These are phyloP conservation scores for Cylindrotheca fusiformis DNA, from an alignment of 108 stramenopile species.

Conservation along the genomic window DNA sequence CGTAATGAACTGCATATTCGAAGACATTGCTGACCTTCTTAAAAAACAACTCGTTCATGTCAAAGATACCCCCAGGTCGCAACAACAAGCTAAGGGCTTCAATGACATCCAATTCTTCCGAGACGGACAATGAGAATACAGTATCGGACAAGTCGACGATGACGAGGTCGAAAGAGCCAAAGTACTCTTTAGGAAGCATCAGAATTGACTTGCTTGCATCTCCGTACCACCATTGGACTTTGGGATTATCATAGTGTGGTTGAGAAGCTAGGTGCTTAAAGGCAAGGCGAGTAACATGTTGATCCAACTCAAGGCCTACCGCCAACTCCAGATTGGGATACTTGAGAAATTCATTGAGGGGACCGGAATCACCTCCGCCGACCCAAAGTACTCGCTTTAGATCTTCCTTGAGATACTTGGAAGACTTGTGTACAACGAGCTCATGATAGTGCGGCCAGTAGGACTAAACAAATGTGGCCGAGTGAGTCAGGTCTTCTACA, in stretches of 20 bases:
- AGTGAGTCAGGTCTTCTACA: too few relatives aligned
- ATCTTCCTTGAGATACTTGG: constrained; percentile 55
- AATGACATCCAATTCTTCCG: constrained; percentile 73
- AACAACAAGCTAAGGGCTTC: constrained; percentile 64
- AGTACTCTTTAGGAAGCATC: constrained; percentile 71
- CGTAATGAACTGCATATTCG: constrained; percentile 51
- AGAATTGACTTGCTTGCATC: constrained; percentile 75
- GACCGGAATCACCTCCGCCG: constrained; percentile 82
- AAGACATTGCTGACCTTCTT: constrained; percentile 62
- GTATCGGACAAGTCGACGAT: constrained; percentile 83
- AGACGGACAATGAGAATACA: constrained; percentile 77
- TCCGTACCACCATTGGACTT: constrained; percentile 86
- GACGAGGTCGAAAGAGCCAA: constrained; percentile 77
- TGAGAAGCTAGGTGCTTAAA: constrained; percentile 76
- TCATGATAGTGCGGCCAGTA: constrained; percentile 86
- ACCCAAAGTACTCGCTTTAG: constrained; percentile 70
- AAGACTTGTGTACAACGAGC: constrained; percentile 65
- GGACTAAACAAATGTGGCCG: neutral
- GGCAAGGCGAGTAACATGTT: constrained; percentile 61
- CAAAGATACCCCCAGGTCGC: constrained; percentile 76
- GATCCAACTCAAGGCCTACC: constrained; percentile 80
- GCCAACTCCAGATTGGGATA: constrained; percentile 73
- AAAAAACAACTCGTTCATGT: constrained; percentile 77
- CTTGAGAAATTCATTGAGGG: constrained; percentile 75
- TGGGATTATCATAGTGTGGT: constrained; percentile 74